A percentile compares a stretch with the other conserved stretches of the same genome.
Evolutionary conservation across 139 green algal genomes (phyloP).

Genomic region (Deuterostichococcus epilithicus): DNA sequence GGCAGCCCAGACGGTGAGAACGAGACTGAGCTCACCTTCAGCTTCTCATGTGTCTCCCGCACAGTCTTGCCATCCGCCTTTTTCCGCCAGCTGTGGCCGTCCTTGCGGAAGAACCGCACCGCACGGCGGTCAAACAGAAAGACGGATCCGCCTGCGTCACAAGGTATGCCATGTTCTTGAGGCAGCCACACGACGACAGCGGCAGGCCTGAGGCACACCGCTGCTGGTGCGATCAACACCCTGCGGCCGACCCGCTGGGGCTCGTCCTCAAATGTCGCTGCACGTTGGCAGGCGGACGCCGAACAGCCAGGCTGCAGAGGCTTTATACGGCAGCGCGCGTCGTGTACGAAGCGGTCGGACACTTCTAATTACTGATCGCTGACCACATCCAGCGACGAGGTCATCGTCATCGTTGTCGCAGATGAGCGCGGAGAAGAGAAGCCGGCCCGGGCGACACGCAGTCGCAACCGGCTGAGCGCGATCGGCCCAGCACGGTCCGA

Average conservation of each 20-base stretch:
- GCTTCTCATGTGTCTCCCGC: conserved; percentile 76
- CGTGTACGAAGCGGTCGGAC: too few species aligned
- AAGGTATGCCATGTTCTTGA: not conserved
- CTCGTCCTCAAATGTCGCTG: too few species aligned
- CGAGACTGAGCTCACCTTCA: conserved; percentile 45
- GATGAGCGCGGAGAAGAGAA: too few species aligned
- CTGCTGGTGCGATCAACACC: not conserved
- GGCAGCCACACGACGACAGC: not conserved
- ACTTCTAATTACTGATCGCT: too few species aligned
- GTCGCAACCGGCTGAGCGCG: too few species aligned
- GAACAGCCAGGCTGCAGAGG: too few species aligned
- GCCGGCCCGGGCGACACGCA: too few species aligned
- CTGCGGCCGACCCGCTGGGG: not conserved
- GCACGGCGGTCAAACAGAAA: conserved; percentile 63
- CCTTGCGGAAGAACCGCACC: conserved; percentile 64
- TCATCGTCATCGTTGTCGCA: too few species aligned
- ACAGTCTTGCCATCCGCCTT: conserved; percentile 75
- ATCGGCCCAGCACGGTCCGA: too few species aligned
- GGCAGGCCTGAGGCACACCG: not conserved
- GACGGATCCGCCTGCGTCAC: conserved; percentile 53
- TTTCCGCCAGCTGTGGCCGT: conserved; percentile 73
- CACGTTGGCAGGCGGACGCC: not conserved
- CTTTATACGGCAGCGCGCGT: too few species aligned
- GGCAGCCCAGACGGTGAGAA: not conserved
- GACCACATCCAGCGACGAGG: too few species aligned